phyloP scores from a whole-genome alignment of 2,329 filamentous ascomycete species.

The Cercospora sesami region DNA sequence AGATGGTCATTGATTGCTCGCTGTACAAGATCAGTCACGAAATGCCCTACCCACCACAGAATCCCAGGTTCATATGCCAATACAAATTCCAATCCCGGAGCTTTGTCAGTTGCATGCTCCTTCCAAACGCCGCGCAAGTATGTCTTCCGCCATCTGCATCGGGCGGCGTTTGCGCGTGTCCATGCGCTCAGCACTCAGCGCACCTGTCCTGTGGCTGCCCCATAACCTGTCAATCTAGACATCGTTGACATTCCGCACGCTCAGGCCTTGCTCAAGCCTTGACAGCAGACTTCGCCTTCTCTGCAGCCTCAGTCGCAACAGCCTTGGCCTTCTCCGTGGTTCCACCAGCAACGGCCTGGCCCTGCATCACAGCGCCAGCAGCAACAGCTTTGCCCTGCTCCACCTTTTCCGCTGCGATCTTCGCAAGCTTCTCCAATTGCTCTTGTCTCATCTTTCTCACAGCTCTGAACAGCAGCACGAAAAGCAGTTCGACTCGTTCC shows the following conservation, averaged over 20 bases:
- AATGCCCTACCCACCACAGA: constrained; percentile 30
- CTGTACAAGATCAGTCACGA: constrained; percentile 29
- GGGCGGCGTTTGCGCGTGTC: not conserved
- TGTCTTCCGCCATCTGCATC: not conserved
- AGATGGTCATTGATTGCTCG: constrained; percentile 16
- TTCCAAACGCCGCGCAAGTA: constrained; percentile 1
- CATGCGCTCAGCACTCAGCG: not conserved
- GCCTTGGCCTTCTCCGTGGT: constrained; percentile 19
- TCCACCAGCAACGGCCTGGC: not conserved
- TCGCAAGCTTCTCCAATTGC: constrained; percentile 67
- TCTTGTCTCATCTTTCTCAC: constrained; percentile 68
- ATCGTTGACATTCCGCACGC: not conserved
- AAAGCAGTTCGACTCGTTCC: constrained; percentile 87
- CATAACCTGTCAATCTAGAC: not conserved
- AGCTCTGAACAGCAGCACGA: constrained; percentile 82
- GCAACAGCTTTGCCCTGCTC: constrained; percentile 45
- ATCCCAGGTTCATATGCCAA: constrained; percentile 5
- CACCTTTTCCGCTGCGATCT: constrained; percentile 59
- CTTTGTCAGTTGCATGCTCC: constrained; percentile 6
- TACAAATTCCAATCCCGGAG: constrained; percentile 2
- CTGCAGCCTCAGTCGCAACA: constrained; percentile 1
- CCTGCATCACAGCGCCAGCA: not conserved
- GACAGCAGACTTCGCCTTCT: constrained; percentile 7
- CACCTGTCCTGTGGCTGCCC: not conserved
- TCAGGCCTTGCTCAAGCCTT: not conserved